These are phyloP conservation scores for Dillenia suffruticosa DNA, from an alignment of 164 flowering plant genomes.

Conservation along the genomic window DNA sequence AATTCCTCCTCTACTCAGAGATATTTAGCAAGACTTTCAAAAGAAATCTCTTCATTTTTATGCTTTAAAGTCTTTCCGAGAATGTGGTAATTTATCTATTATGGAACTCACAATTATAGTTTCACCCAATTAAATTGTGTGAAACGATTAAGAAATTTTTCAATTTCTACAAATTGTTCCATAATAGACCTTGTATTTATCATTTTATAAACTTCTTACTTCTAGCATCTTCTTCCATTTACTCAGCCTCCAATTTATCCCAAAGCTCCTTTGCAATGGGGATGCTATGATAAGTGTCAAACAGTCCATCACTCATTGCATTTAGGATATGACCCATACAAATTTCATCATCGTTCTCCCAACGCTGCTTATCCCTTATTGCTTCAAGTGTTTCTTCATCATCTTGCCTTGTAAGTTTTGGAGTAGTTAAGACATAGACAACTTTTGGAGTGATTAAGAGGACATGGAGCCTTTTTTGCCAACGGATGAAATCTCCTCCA, in stretches of 20 bases:
- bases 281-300: not conserved
- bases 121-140: not conserved
- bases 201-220: conserved; percentile 1
- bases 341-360: not conserved
- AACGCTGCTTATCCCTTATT: not conserved
- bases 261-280: not conserved
- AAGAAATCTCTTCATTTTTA: not conserved
- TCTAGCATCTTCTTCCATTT: not conserved
- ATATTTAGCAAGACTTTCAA: not conserved
- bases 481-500: too few relatives aligned
- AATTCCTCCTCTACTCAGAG: not conserved
- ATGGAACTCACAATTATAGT: not conserved
- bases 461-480: too few relatives aligned
- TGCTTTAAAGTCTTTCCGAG: conserved; percentile 1
- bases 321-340: not conserved
- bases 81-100: not conserved
- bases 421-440: too few relatives aligned
- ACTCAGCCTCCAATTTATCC: not conserved
- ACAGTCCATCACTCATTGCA: not conserved
- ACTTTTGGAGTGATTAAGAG: too few relatives aligned
- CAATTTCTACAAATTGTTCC: not conserved
- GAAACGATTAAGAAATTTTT: not conserved
- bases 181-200: not conserved
- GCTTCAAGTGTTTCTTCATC: too few relatives aligned
- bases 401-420: too few relatives aligned